Base-by-base conservation (phyloP, 2,329 filamentous ascomycete species). In the Colletotrichum plurivorum region DNA sequence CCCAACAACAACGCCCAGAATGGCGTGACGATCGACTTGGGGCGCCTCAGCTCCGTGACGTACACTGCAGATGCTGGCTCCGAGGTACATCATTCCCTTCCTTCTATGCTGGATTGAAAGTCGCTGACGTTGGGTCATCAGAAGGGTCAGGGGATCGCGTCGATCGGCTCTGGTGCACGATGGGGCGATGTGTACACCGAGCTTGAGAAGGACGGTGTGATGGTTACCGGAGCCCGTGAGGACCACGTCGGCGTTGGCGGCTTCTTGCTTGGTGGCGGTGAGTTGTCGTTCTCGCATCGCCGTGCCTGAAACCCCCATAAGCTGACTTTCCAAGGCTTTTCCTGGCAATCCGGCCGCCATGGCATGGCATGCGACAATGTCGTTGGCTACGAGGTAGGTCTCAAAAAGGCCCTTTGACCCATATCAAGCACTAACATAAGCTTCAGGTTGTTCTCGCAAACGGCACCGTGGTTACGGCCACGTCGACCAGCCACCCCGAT, bases 281-380 rank as follows among this genome's bases (percentile, higher is more conserved):
- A 54, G 43, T n/a, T n/a, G n/a, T n/a, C n/a, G n/a, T n/a, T n/a
- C n/a, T n/a, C n/a, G n/a, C n/a, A n/a, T 0, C 1, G 4, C 7
- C 20, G 2, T 13, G 4, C 1, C 18, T 12, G 10, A 20, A 46
- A 1, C 6, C 15, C 9, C 9, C 6, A 1, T 3, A 1, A 13
- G 3, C 48, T 62, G 1, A 62, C 39, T 1, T 0, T 45, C 0
- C 16, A n/a, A 62, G 75, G 75, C 2, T 73, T 69, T 36, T 71
- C 74, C n/a, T 73, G 72, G 57, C 55, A 63, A 8, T 68, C 65
- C 45, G 65, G 65, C 4, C 16, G 57, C 1, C 13, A 48, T 4
- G 65, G 62, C 0, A 81, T 81, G 45, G 79, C 75, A 8, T 82
- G 80, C 59, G 84, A 85, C 71, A 83, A 78, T 43, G 77, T 85